Conservation (phyloP, 2,329 filamentous ascomycete species). For the Chaetomium olivaceum region DNA sequence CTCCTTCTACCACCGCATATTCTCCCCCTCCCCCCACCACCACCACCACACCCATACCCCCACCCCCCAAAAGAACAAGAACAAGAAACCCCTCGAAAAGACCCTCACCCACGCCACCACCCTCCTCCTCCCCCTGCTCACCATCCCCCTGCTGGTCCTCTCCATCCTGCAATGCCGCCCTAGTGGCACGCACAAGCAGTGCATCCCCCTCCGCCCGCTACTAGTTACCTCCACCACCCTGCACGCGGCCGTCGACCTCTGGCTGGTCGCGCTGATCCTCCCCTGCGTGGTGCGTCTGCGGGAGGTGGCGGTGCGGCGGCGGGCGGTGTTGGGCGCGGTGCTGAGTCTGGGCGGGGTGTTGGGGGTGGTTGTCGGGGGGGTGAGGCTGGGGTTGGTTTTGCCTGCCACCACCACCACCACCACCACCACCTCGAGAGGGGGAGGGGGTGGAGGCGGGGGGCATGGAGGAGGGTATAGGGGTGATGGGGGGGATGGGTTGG, state of each 20-base stretch:
- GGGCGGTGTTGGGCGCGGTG: slow-evolving; percentile 46
- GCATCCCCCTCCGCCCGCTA: slow-evolving; percentile 44
- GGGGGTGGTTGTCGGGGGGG: slow-evolving; percentile 36
- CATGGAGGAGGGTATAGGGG: background rate
- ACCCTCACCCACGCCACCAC: slow-evolving; percentile 23
- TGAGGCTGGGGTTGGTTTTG: background rate
- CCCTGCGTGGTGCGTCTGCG: slow-evolving; percentile 42
- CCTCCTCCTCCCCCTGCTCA: slow-evolving; percentile 35
- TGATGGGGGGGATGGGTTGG: slow-evolving; percentile 25
- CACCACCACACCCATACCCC: background rate
- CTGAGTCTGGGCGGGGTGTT: slow-evolving; percentile 46
- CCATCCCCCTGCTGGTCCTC: slow-evolving; percentile 37
- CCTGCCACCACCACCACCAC: too few species aligned
- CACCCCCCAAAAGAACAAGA: slow-evolving; percentile 16
- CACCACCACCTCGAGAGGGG: too few species aligned
- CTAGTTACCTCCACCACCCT: slow-evolving; percentile 47
- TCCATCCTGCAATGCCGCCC: slow-evolving; percentile 29
- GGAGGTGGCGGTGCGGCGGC: slow-evolving; percentile 45
- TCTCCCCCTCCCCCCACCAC: slow-evolving; percentile 35
- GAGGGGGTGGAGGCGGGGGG: too few species aligned
- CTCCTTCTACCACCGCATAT: slow-evolving; percentile 43
- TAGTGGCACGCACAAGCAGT: background rate
- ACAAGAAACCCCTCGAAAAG: background rate
- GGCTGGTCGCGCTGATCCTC: slow-evolving; percentile 47
- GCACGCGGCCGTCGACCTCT: slow-evolving; percentile 49